Percentiles rank a stretch among this genome's conserved stretches.
phyloP scores from a whole-genome alignment of 495 filamentous ascomycete species.

The Niebla homalea region DNA sequence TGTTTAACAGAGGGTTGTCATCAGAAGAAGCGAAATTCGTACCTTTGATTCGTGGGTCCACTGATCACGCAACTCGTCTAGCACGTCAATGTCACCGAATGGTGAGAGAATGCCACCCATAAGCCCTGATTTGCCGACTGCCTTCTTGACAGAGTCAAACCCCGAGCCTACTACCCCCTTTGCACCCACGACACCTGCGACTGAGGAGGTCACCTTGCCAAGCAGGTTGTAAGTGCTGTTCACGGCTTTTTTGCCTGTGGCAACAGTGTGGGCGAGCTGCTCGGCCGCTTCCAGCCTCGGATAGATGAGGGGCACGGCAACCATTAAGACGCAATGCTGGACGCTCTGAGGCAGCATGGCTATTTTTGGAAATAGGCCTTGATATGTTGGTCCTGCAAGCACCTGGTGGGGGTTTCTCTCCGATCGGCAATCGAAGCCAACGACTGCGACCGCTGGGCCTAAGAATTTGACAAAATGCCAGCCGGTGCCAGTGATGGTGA shows the following conservation, averaged over 20 bases:
- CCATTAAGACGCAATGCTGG: conserved; percentile 92
- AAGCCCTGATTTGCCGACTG: conserved; percentile 82
- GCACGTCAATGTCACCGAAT: conserved; percentile 92
- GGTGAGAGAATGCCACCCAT: conserved; percentile 92
- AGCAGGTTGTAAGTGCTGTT: conserved; percentile 90
- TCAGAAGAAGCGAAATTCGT: conserved; percentile 6
- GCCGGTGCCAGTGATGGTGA: conserved; percentile 90
- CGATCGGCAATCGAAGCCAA: conserved; percentile 81
- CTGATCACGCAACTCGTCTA: conserved; percentile 87
- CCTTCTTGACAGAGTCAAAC: conserved; percentile 88
- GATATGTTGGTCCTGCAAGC: conserved; percentile 91
- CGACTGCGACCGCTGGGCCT: conserved; percentile 77
- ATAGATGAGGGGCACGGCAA: conserved; percentile 82
- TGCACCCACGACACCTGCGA: conserved; percentile 87
- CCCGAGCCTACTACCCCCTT: conserved; percentile 83
- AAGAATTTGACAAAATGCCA: conserved; percentile 98
- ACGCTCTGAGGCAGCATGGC: conserved; percentile 83
- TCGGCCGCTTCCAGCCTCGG: conserved; percentile 85
- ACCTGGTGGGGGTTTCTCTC: conserved; percentile 85
- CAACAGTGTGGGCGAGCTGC: conserved; percentile 72
- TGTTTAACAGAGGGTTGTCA: background rate
- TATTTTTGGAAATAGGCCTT: conserved; percentile 91
- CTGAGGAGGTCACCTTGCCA: conserved; percentile 84
- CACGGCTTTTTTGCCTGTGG: conserved; percentile 91
- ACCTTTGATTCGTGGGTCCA: conserved; percentile 97